phyloP scores from a whole-genome alignment of 164 flowering plant genomes.

The Magnolia changhungtana region DNA sequence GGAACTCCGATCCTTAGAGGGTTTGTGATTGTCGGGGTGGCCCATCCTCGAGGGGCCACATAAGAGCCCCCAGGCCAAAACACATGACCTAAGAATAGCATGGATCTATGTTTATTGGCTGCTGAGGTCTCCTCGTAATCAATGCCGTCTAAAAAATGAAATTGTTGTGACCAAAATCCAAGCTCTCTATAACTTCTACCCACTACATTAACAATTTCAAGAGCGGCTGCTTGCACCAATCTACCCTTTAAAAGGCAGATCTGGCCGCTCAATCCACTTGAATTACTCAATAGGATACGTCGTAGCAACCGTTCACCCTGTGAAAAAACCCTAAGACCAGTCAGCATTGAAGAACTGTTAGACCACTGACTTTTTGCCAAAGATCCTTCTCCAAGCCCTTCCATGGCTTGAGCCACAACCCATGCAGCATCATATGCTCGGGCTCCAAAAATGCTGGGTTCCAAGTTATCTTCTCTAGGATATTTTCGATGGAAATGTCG shows the following conservation, averaged over 20 bases:
- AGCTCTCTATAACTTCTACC: slow-evolving; percentile 23
- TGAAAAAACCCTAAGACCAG: not conserved
- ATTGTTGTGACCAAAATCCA: slow-evolving; percentile 18
- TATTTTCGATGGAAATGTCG: slow-evolving; percentile 2
- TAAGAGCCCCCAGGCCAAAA: slow-evolving; percentile 25
- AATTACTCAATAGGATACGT: slow-evolving; percentile 11
- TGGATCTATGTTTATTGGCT: not conserved
- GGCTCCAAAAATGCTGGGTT: slow-evolving; percentile 18
- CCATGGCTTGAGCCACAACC: slow-evolving; percentile 1
- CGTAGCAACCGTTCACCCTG: not conserved
- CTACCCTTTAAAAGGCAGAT: slow-evolving; percentile 12
- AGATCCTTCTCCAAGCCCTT: not conserved
- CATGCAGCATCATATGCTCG: slow-evolving; percentile 20
- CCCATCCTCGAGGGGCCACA: slow-evolving; percentile 46
- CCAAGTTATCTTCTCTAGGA: slow-evolving; percentile 16
- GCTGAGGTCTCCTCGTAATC: not conserved
- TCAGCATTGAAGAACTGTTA: not conserved
- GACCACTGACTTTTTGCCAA: too few species aligned
- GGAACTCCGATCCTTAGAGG: slow-evolving; percentile 52
- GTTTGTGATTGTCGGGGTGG: slow-evolving; percentile 31
- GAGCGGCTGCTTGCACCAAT: slow-evolving; percentile 1
- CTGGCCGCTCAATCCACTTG: slow-evolving; percentile 24
- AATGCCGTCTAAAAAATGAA: slow-evolving; percentile 8
- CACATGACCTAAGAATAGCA: slow-evolving; percentile 9
- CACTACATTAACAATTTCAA: slow-evolving; percentile 17